Percentiles rank a stretch among this genome's conserved stretches.
These are phyloP conservation scores for Fraxinus floribunda DNA, from an alignment of 305 asterid species.

Conservation along the genomic window DNA sequence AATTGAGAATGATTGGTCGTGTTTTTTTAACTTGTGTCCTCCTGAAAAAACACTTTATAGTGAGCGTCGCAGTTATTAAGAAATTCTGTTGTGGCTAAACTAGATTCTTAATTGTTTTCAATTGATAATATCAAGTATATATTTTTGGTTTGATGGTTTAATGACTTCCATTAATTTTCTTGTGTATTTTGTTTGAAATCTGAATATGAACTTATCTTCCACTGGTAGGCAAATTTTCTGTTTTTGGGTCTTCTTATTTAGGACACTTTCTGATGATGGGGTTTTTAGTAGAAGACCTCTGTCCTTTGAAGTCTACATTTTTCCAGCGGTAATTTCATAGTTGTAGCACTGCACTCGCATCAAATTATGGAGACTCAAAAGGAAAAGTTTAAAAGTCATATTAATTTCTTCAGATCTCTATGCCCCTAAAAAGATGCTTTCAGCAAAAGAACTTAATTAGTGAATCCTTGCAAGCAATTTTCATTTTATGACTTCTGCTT, in stretches of 20 bases:
- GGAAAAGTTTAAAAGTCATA: background rate
- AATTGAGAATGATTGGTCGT: background rate
- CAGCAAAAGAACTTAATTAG: background rate
- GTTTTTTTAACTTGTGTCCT: background rate
- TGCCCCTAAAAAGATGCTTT: conserved; percentile 5
- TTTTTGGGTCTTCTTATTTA: background rate
- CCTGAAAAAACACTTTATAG: background rate
- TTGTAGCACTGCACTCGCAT: conserved; percentile 19
- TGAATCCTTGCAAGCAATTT: background rate
- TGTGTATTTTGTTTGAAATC: background rate
- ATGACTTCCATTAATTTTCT: background rate
- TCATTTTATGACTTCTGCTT: background rate
- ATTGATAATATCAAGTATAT: background rate
- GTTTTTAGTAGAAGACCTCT: conserved; percentile 13
- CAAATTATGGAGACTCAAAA: background rate
- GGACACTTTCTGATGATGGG: background rate
- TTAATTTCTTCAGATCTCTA: background rate
- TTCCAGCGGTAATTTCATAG: conserved; percentile 1
- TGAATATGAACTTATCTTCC: background rate
- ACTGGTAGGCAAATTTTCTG: background rate
- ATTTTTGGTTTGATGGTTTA: background rate
- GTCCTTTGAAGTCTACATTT: background rate
- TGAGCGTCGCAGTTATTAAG: too few species aligned
- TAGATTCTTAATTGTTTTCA: background rate
- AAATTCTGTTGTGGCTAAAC: background rate